Conservation (phyloP, 2,329 filamentous ascomycete species). For the Tolypocladium tundrense region DNA sequence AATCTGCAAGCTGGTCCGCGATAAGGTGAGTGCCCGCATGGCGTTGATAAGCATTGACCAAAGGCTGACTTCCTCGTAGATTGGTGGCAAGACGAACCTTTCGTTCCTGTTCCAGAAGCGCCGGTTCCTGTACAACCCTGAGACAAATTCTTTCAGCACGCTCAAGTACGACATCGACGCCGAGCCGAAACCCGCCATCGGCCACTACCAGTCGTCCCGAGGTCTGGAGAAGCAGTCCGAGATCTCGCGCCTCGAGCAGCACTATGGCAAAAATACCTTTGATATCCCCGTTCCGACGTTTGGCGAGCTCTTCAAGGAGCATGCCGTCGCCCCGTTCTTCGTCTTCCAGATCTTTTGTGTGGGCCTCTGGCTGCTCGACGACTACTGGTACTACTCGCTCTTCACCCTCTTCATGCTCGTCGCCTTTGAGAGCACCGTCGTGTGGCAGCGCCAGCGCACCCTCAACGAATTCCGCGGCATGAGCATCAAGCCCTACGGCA, state of each 20-base stretch:
- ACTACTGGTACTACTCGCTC: constrained; percentile 99
- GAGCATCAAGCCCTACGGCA: constrained; percentile 97
- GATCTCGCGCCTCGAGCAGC: constrained; percentile 69
- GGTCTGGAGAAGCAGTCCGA: constrained; percentile 69
- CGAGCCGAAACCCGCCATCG: constrained; percentile 72
- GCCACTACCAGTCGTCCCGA: constrained; percentile 66
- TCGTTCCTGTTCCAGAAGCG: constrained; percentile 98
- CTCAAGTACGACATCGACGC: constrained; percentile 74
- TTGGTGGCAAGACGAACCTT: constrained; percentile 61
- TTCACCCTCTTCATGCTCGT: constrained; percentile 99
- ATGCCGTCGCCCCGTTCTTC: constrained; percentile 97
- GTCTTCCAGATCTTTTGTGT: constrained; percentile 99
- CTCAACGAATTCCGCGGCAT: constrained; percentile 95
- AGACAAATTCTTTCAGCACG: constrained; percentile 66
- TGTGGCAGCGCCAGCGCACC: constrained; percentile 96
- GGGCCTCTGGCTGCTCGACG: constrained; percentile 94
- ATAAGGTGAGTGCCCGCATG: constrained; percentile 41
- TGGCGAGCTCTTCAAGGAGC: constrained; percentile 91
- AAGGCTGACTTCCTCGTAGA: constrained; percentile 24
- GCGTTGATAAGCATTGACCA: background rate
- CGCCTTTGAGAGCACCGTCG: constrained; percentile 93
- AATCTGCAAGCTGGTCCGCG: constrained; percentile 72
- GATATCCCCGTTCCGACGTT: constrained; percentile 97
- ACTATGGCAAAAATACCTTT: constrained; percentile 94
- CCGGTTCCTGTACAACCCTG: constrained; percentile 74